These are phyloP conservation scores for Wickerhamomyces hampshirensis DNA, from an alignment of 805 yeast genomes.

Conservation along the genomic window DNA sequence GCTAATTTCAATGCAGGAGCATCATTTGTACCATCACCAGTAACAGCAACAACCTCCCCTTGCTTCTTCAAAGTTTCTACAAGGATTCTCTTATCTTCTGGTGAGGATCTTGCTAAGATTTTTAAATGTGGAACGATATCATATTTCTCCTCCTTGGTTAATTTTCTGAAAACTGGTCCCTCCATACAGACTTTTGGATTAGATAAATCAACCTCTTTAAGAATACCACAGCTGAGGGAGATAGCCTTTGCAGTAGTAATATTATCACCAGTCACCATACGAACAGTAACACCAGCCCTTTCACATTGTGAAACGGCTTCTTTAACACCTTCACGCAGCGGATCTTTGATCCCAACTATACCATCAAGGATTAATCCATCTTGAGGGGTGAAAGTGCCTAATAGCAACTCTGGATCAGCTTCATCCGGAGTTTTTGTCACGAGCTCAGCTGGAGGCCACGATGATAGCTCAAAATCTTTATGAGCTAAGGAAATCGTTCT, in stretches of 20 bases:
- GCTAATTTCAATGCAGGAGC: conserved; percentile 97
- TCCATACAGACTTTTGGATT: conserved; percentile 73
- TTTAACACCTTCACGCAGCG: conserved; percentile 85
- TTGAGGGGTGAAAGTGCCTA: conserved; percentile 27
- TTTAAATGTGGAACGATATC: conserved; percentile 66
- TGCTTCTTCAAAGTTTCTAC: conserved; percentile 73
- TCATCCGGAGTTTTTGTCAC: conserved; percentile 29
- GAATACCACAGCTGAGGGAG: conserved; percentile 78
- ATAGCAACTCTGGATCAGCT: conserved; percentile 40
- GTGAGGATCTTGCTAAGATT: conserved; percentile 91
- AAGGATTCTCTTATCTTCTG: conserved; percentile 87
- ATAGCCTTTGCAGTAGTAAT: conserved; percentile 88
- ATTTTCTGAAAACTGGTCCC: conserved; percentile 82
- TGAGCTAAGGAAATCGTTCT: conserved; percentile 90
- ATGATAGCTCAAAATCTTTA: conserved; percentile 47
- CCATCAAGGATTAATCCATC: conserved; percentile 55
- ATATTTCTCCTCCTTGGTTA: conserved; percentile 51
- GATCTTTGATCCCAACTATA: conserved; percentile 92
- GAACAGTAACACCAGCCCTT: conserved; percentile 87
- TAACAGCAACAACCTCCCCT: conserved; percentile 96
- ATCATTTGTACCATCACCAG: conserved; percentile 99
- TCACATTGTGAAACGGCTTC: conserved; percentile 84
- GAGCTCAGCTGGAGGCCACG: conserved; percentile 68
- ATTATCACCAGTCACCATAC: conserved; percentile 99
- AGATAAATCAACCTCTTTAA: conserved; percentile 39